Base-by-base conservation (phyloP, 2,329 filamentous ascomycete species). In the Ilyonectria robusta region DNA sequence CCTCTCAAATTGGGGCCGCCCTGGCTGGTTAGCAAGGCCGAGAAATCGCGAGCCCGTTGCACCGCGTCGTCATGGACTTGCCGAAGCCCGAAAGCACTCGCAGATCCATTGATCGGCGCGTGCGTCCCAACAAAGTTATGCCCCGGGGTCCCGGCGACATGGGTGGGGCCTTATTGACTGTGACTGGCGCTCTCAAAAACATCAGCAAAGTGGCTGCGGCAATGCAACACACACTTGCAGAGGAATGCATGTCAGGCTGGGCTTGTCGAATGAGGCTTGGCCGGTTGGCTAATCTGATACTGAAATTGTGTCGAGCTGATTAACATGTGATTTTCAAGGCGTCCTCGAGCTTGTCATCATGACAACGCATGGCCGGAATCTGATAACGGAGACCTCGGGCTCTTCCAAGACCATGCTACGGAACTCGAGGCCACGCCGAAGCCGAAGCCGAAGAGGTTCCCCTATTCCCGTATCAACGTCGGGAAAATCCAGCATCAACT, bases 291-390 rank as follows among this genome's bases (percentile, higher is more conserved):
- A 33, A 55, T 59, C 17, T 64, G 56, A 35, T 67, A 61, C 47
- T 23, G 21, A 51, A 69, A 15, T 17, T 31, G 15, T 42, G 26
- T 26, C 42, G 21, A 35, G 40, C 42, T 26, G 44, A 65, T 73
- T 74, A 47, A 63, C 72, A 74, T 74, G 70, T 74, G 72, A 75
- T 73, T 62, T 61, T 66, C 48, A 26, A 42, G 26, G 40, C 55
- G 47, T 35, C 33, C 29, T 51, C 54, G 15, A 40, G 47, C 54
- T 33, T 23, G 54, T 48, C 50, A 63, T 58, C 54, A 63, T 58
- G 60, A 51, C 59, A 57, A 33, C 6, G 35, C 47, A 48, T 26
- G 47, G 57, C 61, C 50, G 48, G 29, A 26, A 40, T 54, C 47
- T 21, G 44, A 59, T 37, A 40, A 31, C n/a, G 51, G 62, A 53